Percentiles rank a stretch among this genome's conserved stretches.
These are phyloP conservation scores for Venturia carpophila DNA, from an alignment of 2,329 filamentous ascomycete genomes.

Conservation along the genomic window DNA sequence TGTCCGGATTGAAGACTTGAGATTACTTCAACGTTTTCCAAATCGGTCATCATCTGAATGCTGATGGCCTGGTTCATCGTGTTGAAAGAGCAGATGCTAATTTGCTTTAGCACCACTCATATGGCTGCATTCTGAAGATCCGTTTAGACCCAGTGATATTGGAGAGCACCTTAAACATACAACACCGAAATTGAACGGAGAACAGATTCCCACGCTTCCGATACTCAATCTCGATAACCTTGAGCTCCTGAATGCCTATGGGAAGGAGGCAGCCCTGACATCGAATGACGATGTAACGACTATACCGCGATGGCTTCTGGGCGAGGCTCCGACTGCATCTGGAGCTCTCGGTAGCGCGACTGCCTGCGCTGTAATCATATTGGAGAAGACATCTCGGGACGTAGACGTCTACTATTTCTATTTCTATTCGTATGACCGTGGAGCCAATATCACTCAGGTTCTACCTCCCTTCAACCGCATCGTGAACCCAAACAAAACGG, in stretches of 20 bases:
- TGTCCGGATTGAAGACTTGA: no score
- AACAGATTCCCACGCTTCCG: conserved; percentile 22
- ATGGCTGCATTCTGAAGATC: conserved; percentile 37
- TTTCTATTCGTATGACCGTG: conserved; percentile 52
- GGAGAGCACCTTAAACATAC: conserved; percentile 35
- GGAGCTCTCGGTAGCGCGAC: conserved; percentile 45
- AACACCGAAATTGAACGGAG: conserved; percentile 32
- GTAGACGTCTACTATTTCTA: conserved; percentile 58
- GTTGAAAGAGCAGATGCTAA: no score
- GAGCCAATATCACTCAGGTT: conserved; percentile 41
- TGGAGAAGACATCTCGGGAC: conserved; percentile 45
- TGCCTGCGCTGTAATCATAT: conserved; percentile 48
- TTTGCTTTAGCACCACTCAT: conserved; percentile 34
- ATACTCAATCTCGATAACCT: conserved; percentile 39
- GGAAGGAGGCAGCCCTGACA: conserved; percentile 35
- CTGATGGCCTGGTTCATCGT: no score
- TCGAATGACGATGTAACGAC: conserved; percentile 36
- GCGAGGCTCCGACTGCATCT: conserved; percentile 44
- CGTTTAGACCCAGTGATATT: conserved; percentile 39
- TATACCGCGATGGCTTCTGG: conserved; percentile 39
- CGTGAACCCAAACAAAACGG: conserved; percentile 58
- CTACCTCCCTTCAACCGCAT: conserved; percentile 33
- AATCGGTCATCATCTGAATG: no score
- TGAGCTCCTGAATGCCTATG: conserved; percentile 33
- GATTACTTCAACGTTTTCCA: no score